A percentile compares a stretch with the other conserved stretches of the same genome.
Conservation (phyloP, 2,329 filamentous ascomycete genomes). For the Cercospora sojina region DNA sequence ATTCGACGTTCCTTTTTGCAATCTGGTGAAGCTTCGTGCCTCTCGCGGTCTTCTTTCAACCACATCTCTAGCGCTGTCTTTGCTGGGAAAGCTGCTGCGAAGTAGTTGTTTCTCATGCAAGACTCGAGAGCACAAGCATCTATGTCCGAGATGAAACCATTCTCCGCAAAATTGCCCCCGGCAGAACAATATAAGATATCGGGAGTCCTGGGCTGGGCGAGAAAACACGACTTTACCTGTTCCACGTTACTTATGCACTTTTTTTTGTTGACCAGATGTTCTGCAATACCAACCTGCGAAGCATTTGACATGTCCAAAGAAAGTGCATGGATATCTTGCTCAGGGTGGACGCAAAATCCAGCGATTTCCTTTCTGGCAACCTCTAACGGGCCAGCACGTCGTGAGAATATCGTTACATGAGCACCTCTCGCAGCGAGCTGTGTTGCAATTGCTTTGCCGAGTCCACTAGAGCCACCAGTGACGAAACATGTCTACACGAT, state of each 20-base stretch:
- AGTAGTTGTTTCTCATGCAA: constrained; percentile 4
- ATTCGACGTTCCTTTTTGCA: background rate
- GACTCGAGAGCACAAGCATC: background rate
- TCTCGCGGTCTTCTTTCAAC: background rate
- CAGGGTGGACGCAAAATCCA: background rate
- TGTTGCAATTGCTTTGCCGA: background rate
- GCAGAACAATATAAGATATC: background rate
- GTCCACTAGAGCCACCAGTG: background rate
- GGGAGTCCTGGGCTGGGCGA: background rate
- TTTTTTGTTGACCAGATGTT: too few relatives aligned
- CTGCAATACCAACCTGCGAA: background rate
- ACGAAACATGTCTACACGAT: background rate
- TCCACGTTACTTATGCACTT: too few relatives aligned
- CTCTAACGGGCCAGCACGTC: background rate
- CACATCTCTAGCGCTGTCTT: background rate
- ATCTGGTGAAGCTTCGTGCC: background rate
- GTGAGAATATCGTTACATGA: constrained; percentile 1
- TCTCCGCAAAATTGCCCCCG: background rate
- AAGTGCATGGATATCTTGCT: background rate
- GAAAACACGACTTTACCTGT: too few relatives aligned
- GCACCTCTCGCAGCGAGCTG: background rate
- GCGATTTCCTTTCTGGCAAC: background rate
- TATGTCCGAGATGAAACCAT: background rate
- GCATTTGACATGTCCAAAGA: background rate
- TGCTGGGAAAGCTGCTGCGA: background rate